Conservation (phyloP, 2,329 filamentous ascomycete genomes). For the Verticillium zaregamsianum region DNA sequence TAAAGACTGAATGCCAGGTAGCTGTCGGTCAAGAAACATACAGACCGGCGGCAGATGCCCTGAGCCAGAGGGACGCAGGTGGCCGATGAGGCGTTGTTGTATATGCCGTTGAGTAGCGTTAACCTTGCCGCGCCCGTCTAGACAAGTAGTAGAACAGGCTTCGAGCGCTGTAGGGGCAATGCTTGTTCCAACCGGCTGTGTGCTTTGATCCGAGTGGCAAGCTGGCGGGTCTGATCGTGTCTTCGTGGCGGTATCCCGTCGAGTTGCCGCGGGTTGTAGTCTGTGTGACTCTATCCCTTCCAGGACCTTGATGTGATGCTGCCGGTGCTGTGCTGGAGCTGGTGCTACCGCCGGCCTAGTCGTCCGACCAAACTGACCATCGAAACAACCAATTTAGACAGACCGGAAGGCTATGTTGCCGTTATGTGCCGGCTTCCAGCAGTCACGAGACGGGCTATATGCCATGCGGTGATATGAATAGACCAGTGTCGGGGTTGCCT, state of each 20-base stretch:
- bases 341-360: background rate
- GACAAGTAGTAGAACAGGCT: background rate
- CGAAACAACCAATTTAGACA: background rate
- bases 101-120: background rate
- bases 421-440: background rate
- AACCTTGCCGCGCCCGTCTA: background rate
- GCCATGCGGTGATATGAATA: background rate
- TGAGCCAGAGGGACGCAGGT: background rate
- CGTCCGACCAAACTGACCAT: background rate
- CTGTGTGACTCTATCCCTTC: background rate
- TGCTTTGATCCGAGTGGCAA: background rate
- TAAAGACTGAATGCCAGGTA: slow-evolving; percentile 30
- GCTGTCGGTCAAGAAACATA: slow-evolving; percentile 36
- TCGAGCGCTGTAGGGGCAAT: background rate
- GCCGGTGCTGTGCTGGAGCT: background rate
- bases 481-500: background rate
- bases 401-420: background rate
- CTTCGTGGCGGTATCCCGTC: background rate
- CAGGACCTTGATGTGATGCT: background rate
- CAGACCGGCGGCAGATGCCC: slow-evolving; percentile 19
- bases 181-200: background rate
- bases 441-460: background rate
- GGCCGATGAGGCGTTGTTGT: background rate
- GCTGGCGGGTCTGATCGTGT: background rate
- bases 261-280: background rate